These are phyloP conservation scores for Parafenestella ontariensis DNA, from an alignment of 2,329 filamentous ascomycete species.

Conservation along the genomic window DNA sequence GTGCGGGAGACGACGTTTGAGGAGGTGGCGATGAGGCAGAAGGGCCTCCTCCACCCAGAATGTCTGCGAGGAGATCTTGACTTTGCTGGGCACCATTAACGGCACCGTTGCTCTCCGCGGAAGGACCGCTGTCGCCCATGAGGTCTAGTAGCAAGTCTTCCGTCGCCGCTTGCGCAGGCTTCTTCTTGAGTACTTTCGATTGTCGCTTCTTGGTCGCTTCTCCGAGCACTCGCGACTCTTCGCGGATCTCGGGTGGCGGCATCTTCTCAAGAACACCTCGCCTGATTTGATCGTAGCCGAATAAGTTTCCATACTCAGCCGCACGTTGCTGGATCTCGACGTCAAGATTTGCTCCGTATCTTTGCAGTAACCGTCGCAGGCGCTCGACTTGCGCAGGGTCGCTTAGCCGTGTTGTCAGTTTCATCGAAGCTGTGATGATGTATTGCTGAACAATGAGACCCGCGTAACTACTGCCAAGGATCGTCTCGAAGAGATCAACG, in stretches of 20 bases:
- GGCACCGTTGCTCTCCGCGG: conserved; percentile 59
- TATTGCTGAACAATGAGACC: conserved; percentile 93
- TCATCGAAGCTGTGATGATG: conserved; percentile 93
- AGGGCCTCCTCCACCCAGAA: conserved; percentile 74
- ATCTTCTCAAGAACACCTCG: conserved; percentile 94
- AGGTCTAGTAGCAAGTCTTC: conserved; percentile 91
- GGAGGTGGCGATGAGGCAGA: conserved; percentile 56
- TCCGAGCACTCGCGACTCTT: conserved; percentile 89
- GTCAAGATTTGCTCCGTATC: conserved; percentile 84
- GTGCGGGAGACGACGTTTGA: conserved; percentile 47
- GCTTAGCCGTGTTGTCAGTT: conserved; percentile 85
- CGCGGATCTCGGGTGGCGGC: conserved; percentile 95
- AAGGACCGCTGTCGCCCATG: conserved; percentile 79
- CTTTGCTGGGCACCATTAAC: conserved; percentile 67
- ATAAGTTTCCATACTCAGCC: conserved; percentile 95
- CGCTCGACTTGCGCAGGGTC: conserved; percentile 87
- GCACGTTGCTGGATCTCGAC: conserved; percentile 96
- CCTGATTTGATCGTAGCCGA: conserved; percentile 85
- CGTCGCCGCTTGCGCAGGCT: conserved; percentile 80
- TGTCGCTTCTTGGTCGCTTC: conserved; percentile 67
- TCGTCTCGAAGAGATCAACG: conserved; percentile 88
- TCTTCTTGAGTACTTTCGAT: conserved; percentile 68
- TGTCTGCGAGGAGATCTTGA: conserved; percentile 88
- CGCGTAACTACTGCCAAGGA: conserved; percentile 93
- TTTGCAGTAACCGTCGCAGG: conserved; percentile 77